Evolutionary conservation across 2,329 filamentous ascomycete species (phyloP).

Genomic region (Phyllosticta citribraziliensis): DNA sequence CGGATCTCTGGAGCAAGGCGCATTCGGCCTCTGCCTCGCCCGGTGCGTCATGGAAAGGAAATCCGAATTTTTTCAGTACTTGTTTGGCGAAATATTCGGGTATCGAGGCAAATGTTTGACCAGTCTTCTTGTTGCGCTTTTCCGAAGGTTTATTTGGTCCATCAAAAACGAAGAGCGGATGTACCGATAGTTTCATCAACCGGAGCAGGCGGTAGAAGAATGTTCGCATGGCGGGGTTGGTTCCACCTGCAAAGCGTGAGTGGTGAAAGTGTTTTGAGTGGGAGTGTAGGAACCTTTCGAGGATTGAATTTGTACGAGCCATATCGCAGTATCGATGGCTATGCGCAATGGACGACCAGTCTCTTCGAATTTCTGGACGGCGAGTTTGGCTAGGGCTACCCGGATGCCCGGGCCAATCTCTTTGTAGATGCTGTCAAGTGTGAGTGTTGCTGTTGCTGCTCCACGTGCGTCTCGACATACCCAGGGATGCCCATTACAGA

Average conservation of each 20-base stretch:
- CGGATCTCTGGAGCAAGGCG: constrained; percentile 65
- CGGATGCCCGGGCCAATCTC: constrained; percentile 76
- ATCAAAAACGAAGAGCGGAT: constrained; percentile 85
- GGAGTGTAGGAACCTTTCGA: constrained; percentile 48
- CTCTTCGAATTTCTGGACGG: constrained; percentile 63
- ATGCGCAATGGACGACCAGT: constrained; percentile 67
- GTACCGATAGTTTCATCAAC: constrained; percentile 65
- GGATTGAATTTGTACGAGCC: constrained; percentile 89
- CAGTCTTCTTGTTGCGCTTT: constrained; percentile 73
- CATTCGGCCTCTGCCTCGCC: constrained; percentile 97
- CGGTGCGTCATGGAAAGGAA: constrained; percentile 74
- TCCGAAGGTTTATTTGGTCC: constrained; percentile 74
- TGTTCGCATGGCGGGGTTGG: constrained; percentile 81
- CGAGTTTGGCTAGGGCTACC: constrained; percentile 72
- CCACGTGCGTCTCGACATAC: constrained; percentile 14
- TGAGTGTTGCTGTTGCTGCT: neutral
- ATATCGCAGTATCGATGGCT: constrained; percentile 91
- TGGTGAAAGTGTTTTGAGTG: neutral
- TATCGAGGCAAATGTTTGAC: constrained; percentile 53
- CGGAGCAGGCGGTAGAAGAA: constrained; percentile 85
- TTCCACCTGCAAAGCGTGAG: constrained; percentile 48
- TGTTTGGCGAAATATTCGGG: constrained; percentile 71
- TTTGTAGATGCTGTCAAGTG: constrained; percentile 64
- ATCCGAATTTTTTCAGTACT: constrained; percentile 75
- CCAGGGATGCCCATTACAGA: constrained; percentile 31